Evolutionary conservation across 2,329 filamentous ascomycete genomes (phyloP).

Genomic region (Aspergillus sp.): DNA sequence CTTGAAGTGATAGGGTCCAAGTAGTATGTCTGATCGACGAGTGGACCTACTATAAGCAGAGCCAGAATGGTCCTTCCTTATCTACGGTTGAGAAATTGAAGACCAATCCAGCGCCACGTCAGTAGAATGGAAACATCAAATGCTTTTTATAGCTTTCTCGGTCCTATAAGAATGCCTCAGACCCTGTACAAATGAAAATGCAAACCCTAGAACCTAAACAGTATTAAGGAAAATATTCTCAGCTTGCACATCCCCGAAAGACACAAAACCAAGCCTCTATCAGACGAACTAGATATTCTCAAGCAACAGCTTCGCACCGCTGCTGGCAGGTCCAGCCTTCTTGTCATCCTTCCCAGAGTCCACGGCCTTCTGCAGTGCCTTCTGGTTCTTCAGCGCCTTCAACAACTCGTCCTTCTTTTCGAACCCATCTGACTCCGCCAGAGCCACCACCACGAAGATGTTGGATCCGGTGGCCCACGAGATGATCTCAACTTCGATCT

Average conservation of each 20-base stretch:
- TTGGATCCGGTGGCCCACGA: slow-evolving; percentile 84
- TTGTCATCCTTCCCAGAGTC: slow-evolving; percentile 48
- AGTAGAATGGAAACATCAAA: slow-evolving; percentile 1
- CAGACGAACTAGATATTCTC: slow-evolving; percentile 34
- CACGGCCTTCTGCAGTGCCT: slow-evolving; percentile 61
- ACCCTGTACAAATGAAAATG: slow-evolving; percentile 13
- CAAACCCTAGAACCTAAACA: slow-evolving; percentile 1
- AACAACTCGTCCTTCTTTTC: slow-evolving; percentile 64
- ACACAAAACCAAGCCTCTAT: background rate
- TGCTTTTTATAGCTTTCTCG: slow-evolving; percentile 12
- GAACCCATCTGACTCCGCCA: slow-evolving; percentile 75
- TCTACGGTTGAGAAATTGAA: background rate
- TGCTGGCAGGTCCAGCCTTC: slow-evolving; percentile 43
- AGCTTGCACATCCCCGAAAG: background rate
- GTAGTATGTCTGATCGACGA: no score
- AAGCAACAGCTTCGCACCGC: slow-evolving; percentile 44
- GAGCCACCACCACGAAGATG: slow-evolving; percentile 79
- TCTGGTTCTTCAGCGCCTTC: slow-evolving; percentile 69
- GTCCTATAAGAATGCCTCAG: slow-evolving; percentile 5
- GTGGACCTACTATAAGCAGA: no score
- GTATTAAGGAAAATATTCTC: slow-evolving; percentile 2
- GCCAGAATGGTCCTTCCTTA: background rate
- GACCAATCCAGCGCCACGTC: background rate
- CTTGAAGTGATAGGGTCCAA: no score
- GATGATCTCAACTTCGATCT: slow-evolving; percentile 72